Percentiles rank a stretch among this genome's conserved stretches.
Evolutionary conservation across 192 early-diverging fungal species (phyloP).

Genomic region (Coemansia sp.): DNA sequence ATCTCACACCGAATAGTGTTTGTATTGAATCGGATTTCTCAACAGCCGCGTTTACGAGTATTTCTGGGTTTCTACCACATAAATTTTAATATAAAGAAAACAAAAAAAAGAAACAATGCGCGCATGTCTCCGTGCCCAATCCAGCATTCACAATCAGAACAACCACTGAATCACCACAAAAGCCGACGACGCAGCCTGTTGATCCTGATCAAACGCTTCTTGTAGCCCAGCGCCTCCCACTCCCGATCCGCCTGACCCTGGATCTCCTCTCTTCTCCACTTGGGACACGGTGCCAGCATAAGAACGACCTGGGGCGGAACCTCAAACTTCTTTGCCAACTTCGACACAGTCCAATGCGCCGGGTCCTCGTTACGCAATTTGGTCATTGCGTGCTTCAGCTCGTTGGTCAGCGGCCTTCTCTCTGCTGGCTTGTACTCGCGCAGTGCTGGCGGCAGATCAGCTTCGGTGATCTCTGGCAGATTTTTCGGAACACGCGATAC

Average conservation of each 20-base stretch:
- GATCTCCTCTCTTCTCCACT: constrained; percentile 45
- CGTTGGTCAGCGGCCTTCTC: constrained; percentile 28
- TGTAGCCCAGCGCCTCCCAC: constrained; percentile 52
- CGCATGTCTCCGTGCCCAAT: background rate
- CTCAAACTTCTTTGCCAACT: constrained; percentile 52
- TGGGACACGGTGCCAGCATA: constrained; percentile 34
- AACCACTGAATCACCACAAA: constrained; percentile 29
- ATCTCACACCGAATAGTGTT: background rate
- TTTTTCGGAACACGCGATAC: constrained; percentile 48
- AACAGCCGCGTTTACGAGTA: no score
- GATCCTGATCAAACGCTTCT: constrained; percentile 51
- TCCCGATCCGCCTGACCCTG: constrained; percentile 39
- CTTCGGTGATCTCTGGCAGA: constrained; percentile 33
- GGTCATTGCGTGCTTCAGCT: constrained; percentile 27
- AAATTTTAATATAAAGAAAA: background rate
- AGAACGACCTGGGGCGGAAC: constrained; percentile 35
- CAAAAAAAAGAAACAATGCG: background rate
- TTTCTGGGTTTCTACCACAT: background rate
- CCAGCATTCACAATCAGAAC: background rate
- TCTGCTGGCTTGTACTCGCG: constrained; percentile 16
- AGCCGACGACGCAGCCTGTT: constrained; percentile 54
- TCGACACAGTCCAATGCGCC: constrained; percentile 50
- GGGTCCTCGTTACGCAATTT: constrained; percentile 54
- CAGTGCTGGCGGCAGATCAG: constrained; percentile 51
- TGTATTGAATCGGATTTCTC: background rate